These are phyloP conservation scores for Tuber melanosporum DNA, from an alignment of 495 filamentous ascomycete genomes.

Conservation along the genomic window DNA sequence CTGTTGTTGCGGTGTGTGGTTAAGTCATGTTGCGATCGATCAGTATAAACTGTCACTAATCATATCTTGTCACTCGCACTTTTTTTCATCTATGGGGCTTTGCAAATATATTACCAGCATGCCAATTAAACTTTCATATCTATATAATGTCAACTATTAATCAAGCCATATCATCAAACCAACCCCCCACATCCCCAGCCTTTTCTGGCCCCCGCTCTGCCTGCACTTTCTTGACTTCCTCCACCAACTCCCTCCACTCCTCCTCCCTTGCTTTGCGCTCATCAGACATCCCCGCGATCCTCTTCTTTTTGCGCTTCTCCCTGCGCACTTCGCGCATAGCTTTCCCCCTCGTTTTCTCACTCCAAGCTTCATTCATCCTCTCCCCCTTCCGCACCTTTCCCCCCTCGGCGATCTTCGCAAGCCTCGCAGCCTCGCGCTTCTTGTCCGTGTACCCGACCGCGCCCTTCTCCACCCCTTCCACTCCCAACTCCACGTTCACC, in stretches of 20 bases:
- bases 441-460: constrained; percentile 70
- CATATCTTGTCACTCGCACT: background rate
- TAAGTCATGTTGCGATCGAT: background rate
- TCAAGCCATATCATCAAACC: constrained; percentile 31
- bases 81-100: background rate
- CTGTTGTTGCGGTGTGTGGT: background rate
- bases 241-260: constrained; percentile 68
- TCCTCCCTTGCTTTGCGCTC: constrained; percentile 63
- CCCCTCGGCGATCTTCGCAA: constrained; percentile 43
- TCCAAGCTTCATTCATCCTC: constrained; percentile 63
- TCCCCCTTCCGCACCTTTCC: constrained; percentile 47
- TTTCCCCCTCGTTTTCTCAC: constrained; percentile 65
- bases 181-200: constrained; percentile 34
- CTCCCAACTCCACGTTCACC: constrained; percentile 57
- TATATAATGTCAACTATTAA: background rate
- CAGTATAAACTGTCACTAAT: background rate
- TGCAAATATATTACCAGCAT: background rate
- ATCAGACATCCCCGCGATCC: constrained; percentile 70
- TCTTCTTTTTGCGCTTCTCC: constrained; percentile 66
- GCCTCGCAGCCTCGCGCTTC: constrained; percentile 63
- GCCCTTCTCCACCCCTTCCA: constrained; percentile 52
- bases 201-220: constrained; percentile 43
- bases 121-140: background rate
- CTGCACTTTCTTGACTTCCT: constrained; percentile 56
- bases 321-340: constrained; percentile 59